Percentiles rank a stretch among this genome's conserved stretches.
Conservation (phyloP, 1,139 yeast genomes). For the Keqinozyma sinolaborantium region DNA sequence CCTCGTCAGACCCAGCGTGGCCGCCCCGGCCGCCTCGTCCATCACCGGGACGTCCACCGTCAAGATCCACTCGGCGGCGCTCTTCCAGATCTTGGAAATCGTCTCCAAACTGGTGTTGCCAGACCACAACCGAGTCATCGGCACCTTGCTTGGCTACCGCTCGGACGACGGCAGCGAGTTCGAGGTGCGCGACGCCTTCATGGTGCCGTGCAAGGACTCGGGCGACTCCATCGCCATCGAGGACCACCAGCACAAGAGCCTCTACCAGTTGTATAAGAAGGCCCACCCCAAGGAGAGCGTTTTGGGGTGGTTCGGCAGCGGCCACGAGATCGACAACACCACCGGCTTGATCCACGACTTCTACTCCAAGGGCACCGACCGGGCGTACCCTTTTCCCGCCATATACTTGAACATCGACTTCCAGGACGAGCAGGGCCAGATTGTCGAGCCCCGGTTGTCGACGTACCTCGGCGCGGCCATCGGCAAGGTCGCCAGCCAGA, state of each 20-base stretch:
- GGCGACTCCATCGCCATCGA: conserved; percentile 73
- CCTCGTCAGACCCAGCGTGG: conserved; percentile 58
- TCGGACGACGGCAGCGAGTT: conserved; percentile 83
- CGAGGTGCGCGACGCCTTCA: conserved; percentile 73
- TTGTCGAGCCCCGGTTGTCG: conserved; percentile 45
- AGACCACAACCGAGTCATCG: conserved; percentile 63
- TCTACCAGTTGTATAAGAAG: conserved; percentile 71
- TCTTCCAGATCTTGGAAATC: conserved; percentile 61
- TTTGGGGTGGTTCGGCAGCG: conserved; percentile 87
- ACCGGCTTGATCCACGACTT: conserved; percentile 86
- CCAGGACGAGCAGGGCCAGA: conserved; percentile 33
- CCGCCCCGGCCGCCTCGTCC: conserved; percentile 51
- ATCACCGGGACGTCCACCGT: conserved; percentile 48
- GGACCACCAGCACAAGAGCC: conserved; percentile 67
- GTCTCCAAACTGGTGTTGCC: conserved; percentile 42
- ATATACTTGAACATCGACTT: conserved; percentile 64
- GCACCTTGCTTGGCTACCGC: conserved; percentile 77
- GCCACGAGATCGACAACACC: conserved; percentile 60
- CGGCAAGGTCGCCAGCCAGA: conserved; percentile 39
- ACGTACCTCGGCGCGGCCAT: conserved; percentile 78
- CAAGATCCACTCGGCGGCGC: conserved; percentile 64
- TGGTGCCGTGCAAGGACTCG: conserved; percentile 81
- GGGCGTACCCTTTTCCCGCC: conserved; percentile 75
- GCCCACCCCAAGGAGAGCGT: conserved; percentile 79
- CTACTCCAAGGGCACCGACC: conserved; percentile 65